Conservation (phyloP, 768 basidiomycete species). For the Leccinum aurantiacum region DNA sequence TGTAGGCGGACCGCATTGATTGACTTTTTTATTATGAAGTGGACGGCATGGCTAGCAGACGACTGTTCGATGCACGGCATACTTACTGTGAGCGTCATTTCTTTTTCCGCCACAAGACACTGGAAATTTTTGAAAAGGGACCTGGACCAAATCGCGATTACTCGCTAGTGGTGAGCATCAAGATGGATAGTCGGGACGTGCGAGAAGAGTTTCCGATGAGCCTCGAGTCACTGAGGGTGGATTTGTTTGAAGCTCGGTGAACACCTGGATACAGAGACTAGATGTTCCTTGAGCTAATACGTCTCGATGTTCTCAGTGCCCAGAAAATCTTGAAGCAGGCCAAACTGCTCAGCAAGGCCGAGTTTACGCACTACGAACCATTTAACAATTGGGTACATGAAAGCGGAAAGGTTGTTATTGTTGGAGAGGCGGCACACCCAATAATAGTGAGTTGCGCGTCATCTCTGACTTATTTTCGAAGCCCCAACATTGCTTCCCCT, state of each 20-base stretch:
- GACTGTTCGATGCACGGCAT: slow-evolving; percentile 19
- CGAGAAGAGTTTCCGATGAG: slow-evolving; percentile 12
- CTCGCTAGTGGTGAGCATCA: slow-evolving; percentile 11
- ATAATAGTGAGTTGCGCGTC: slow-evolving; percentile 37
- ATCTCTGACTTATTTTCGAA: not conserved
- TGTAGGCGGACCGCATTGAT: not conserved
- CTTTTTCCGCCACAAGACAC: not conserved
- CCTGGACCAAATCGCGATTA: slow-evolving; percentile 17
- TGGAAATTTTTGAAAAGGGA: slow-evolving; percentile 5
- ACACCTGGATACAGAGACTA: not conserved
- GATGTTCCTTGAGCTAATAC: not conserved
- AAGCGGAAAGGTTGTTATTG: slow-evolving; percentile 47
- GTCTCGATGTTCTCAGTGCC: slow-evolving; percentile 1
- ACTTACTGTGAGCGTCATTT: slow-evolving; percentile 17
- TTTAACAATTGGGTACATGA: slow-evolving; percentile 54
- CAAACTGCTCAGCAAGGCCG: slow-evolving; percentile 24
- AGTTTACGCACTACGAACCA: slow-evolving; percentile 34
- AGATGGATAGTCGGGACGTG: not conserved
- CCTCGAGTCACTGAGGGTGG: slow-evolving; percentile 11
- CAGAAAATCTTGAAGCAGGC: slow-evolving; percentile 23
- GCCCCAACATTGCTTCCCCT: not conserved
- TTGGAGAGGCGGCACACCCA: slow-evolving; percentile 63
- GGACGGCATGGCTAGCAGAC: slow-evolving; percentile 24
- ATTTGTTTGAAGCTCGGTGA: slow-evolving; percentile 27
- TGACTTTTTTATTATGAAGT: slow-evolving; percentile 12